phyloP scores from a whole-genome alignment of 768 basidiomycete species.

The Tephrocybe sp. region DNA sequence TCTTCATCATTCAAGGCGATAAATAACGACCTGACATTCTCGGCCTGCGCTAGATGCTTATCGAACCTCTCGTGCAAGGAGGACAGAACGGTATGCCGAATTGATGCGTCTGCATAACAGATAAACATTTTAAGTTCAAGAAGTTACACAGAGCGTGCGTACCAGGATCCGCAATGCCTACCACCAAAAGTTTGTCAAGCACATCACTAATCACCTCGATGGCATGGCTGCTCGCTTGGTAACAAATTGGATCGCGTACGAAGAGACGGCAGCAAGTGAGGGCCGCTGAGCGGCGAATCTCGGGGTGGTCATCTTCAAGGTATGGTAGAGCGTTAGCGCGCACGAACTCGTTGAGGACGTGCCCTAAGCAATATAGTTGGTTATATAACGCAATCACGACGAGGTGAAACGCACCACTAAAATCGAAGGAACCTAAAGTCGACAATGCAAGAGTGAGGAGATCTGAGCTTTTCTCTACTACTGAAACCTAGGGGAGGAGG shows the following conservation, averaged over 20 bases:
- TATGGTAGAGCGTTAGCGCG: constrained; percentile 90
- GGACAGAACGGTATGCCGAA: constrained; percentile 83
- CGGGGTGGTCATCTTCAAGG: constrained; percentile 87
- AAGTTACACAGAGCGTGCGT: constrained; percentile 9
- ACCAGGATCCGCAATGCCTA: constrained; percentile 97
- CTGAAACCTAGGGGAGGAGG: too few species aligned
- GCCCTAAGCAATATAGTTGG: constrained; percentile 49
- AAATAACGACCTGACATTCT: constrained; percentile 96
- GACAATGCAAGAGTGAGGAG: constrained; percentile 78
- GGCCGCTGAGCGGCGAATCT: constrained; percentile 88
- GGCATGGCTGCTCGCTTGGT: constrained; percentile 92
- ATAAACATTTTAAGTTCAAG: too few species aligned
- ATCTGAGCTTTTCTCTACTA: constrained; percentile 64
- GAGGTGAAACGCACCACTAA: constrained; percentile 61
- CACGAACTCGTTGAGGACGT: constrained; percentile 94
- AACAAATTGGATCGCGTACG: constrained; percentile 92
- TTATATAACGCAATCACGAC: background rate
- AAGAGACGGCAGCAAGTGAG: constrained; percentile 90
- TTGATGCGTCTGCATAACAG: constrained; percentile 79
- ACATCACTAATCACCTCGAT: constrained; percentile 98
- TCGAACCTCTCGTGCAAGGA: constrained; percentile 93
- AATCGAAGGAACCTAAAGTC: constrained; percentile 91
- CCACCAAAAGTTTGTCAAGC: constrained; percentile 92
- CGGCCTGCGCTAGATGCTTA: constrained; percentile 94
- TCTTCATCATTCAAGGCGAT: constrained; percentile 97